phyloP scores from a whole-genome alignment of 179 eudicot species.

The Carnegiea gigantea region DNA sequence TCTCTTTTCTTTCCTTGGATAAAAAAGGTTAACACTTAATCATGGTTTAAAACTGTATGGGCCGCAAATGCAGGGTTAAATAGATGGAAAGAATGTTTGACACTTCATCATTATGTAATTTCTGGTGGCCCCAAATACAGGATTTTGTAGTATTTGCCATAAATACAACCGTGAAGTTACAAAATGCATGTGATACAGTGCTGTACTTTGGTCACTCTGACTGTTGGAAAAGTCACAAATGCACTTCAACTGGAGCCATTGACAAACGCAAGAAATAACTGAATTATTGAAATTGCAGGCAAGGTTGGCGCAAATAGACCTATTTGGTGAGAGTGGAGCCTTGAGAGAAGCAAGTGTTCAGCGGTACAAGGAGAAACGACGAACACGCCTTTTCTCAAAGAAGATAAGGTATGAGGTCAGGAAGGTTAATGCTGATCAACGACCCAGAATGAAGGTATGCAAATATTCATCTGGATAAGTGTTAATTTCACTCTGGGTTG shows the following conservation, averaged over 20 bases:
- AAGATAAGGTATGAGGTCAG: conserved; percentile 90
- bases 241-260: not conserved
- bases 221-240: not conserved
- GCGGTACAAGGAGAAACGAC: conserved; percentile 90
- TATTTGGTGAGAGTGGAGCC: conserved; percentile 78
- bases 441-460: conserved; percentile 90
- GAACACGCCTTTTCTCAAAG: conserved; percentile 78
- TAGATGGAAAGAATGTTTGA: not conserved
- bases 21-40: not conserved
- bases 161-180: not conserved
- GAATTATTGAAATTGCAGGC: conserved; percentile 44
- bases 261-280: not conserved
- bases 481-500: conserved; percentile 12
- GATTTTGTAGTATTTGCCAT: not conserved
- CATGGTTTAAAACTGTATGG: not conserved
- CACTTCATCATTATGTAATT: conserved; percentile 3
- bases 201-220: conserved; percentile 4
- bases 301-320: conserved; percentile 74
- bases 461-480: conserved; percentile 11
- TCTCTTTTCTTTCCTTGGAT: not conserved
- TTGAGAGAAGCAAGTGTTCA: conserved; percentile 83
- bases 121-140: conserved; percentile 17
- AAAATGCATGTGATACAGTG: conserved; percentile 12
- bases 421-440: conserved; percentile 92
- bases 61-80: not conserved